Base-by-base conservation (phyloP, 306 rosid genomes). In the Purshia tridentata region DNA sequence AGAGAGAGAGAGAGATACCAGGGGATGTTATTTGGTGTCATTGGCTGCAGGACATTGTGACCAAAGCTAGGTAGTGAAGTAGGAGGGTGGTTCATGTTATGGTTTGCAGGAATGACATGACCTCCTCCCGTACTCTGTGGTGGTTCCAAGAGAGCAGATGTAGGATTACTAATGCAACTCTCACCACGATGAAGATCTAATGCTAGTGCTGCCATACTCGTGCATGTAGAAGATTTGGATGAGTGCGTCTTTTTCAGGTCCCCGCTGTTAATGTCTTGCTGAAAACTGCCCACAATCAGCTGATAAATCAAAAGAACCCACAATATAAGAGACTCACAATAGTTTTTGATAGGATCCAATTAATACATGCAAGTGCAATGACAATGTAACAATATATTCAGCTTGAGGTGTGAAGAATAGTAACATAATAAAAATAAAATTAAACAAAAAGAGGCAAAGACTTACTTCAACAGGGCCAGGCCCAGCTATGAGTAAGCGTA, bases 381-480 rank as follows among this genome's bases (percentile, higher is more conserved):
- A 72, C 29, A 65, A 41, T 0, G 5, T 64, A 8, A 51, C 8
- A 53, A 0, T n/a, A n/a, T n/a, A n/a, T 53, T 53, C 10, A 53
- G 23, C 11, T 3, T 29, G 35, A 29, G 35, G 35, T 29, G 35
- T 29, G 35, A 29, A 29, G 35, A 29, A 29, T 29, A 29, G 35
- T 3, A 29, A 29, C 35, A 29, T 29, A 29, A 29, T 29, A 3
- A 29, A 29, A 29, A 23, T 1, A 23, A 23, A 23, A 23, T 23
- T 0, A 1, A 29, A 29, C 1, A 29, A 29, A 29, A 29, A 41
- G 8, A 71, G 35, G 48, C 56, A 11, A 7, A 1, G 2, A 67
- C 81, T 71, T 78, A 89, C 96, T 53, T 84, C 89, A 71, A 84
- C 71, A 12, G 90, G 84, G 9, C 58, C 71, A 12, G 90, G 84